Evolutionary conservation across 495 filamentous ascomycete genomes (phyloP).

Genomic region (Pseudevernia furfuracea): DNA sequence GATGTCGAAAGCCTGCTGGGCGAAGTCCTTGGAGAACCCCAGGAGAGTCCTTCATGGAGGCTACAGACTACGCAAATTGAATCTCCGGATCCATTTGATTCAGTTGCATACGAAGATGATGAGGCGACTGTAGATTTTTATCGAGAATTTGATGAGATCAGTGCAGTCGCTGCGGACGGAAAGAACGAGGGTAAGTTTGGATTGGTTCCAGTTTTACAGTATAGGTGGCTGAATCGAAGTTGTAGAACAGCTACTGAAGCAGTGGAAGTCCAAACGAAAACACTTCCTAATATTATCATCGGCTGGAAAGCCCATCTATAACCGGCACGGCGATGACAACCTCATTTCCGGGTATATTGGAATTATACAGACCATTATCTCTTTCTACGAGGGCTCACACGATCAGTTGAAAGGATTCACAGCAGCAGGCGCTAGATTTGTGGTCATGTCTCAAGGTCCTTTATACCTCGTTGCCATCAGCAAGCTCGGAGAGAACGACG

Average conservation of each 20-base stretch:
- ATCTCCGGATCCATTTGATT: conserved; percentile 50
- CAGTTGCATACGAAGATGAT: conserved; percentile 39
- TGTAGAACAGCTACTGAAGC: conserved; percentile 55
- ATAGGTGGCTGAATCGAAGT: neutral
- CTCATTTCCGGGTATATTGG: conserved; percentile 89
- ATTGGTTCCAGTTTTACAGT: neutral
- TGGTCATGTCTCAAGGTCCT: conserved; percentile 72
- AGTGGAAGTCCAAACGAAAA: conserved; percentile 85
- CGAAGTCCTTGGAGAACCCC: conserved; percentile 47
- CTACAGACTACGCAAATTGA: conserved; percentile 51
- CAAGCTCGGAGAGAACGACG: conserved; percentile 79
- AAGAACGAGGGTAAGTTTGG: conserved; percentile 55
- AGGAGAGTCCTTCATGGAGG: conserved; percentile 54
- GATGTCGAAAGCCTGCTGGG: conserved; percentile 79
- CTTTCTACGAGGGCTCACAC: conserved; percentile 77
- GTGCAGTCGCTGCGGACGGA: conserved; percentile 51
- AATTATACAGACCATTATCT: conserved; percentile 95
- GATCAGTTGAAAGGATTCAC: conserved; percentile 74
- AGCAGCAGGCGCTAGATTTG: conserved; percentile 75
- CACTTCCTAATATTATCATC: conserved; percentile 95
- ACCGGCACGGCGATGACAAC: conserved; percentile 81
- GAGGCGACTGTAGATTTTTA: conserved; percentile 56
- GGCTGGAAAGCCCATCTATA: conserved; percentile 97
- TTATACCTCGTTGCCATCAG: conserved; percentile 92
- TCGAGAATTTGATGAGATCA: conserved; percentile 71